These are phyloP conservation scores for Aeschynomene evenia DNA, from an alignment of 306 rosid genomes.

Conservation along the genomic window DNA sequence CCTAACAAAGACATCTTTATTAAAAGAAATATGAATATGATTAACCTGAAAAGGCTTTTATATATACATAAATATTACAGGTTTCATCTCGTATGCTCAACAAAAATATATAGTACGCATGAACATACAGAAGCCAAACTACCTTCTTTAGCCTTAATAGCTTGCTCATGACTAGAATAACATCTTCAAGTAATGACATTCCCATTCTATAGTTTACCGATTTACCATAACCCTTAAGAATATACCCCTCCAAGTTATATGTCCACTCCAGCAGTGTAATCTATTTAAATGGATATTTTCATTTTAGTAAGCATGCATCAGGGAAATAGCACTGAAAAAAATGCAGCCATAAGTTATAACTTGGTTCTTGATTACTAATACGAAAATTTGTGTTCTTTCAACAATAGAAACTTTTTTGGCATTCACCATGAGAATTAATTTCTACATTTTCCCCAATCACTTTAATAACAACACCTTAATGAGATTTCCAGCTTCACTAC, in stretches of 20 bases:
- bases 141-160: slow-evolving; percentile 76
- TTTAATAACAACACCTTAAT: slow-evolving; percentile 5
- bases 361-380: neutral
- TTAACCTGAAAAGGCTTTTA: slow-evolving; percentile 11
- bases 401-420: neutral
- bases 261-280: slow-evolving; percentile 82
- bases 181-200: slow-evolving; percentile 72
- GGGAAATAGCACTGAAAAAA: neutral
- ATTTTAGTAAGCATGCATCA: slow-evolving; percentile 29
- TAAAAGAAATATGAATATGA: neutral
- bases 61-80: neutral
- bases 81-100: slow-evolving; percentile 20
- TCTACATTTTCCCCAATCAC: neutral
- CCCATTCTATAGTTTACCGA: slow-evolving; percentile 85
- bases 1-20: neutral
- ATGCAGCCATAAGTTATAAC: neutral
- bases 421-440: neutral
- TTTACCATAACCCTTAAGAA: slow-evolving; percentile 88
- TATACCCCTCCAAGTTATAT: slow-evolving; percentile 72
- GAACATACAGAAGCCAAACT: slow-evolving; percentile 1
- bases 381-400: neutral
- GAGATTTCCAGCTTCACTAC: slow-evolving; percentile 6
- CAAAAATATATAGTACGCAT: neutral
- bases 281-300: slow-evolving; percentile 35
- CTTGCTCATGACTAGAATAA: slow-evolving; percentile 73